A percentile compares a stretch with the other conserved stretches of the same genome.
These are phyloP conservation scores for Dendrobium catenatum DNA, from an alignment of 106 monocot species.

Conservation along the genomic window DNA sequence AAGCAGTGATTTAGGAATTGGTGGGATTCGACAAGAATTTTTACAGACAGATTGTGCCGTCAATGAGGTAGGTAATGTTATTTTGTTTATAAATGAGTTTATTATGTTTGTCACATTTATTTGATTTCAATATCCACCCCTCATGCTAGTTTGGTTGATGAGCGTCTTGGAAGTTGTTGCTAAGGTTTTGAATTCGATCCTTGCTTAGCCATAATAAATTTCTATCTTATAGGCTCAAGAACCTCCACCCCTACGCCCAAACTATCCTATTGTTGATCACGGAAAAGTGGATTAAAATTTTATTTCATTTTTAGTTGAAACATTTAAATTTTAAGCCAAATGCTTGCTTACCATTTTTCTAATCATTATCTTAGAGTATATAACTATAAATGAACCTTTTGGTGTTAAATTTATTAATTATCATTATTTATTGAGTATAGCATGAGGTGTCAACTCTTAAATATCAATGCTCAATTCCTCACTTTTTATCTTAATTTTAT, in stretches of 20 bases:
- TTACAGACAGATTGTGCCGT: slow-evolving; percentile 94
- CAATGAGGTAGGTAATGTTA: slow-evolving; percentile 39
- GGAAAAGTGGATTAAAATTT: not conserved
- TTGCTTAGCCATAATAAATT: not conserved
- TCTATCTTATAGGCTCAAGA: not conserved
- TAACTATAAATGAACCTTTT: not conserved
- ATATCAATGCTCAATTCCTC: not conserved
- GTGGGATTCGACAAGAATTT: slow-evolving; percentile 69
- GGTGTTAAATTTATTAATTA: not conserved
- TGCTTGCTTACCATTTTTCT: not conserved
- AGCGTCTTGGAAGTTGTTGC: too few species aligned
- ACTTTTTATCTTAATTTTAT: not conserved
- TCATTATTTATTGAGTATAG: not conserved
- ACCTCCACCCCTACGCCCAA: not conserved
- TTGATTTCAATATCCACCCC: not conserved
- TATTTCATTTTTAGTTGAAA: not conserved
- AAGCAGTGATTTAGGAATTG: slow-evolving; percentile 85
- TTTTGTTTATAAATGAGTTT: not conserved
- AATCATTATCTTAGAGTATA: not conserved
- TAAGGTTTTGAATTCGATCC: too few species aligned
- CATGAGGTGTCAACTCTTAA: not conserved
- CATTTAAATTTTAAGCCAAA: not conserved
- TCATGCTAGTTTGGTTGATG: not conserved
- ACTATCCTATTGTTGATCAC: not conserved
- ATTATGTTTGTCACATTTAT: not conserved